Evolutionary conservation across 768 basidiomycete species (phyloP), one percentile per base, ranked within the genome.

Genomic region (Leccinum uliginosum): DNA sequence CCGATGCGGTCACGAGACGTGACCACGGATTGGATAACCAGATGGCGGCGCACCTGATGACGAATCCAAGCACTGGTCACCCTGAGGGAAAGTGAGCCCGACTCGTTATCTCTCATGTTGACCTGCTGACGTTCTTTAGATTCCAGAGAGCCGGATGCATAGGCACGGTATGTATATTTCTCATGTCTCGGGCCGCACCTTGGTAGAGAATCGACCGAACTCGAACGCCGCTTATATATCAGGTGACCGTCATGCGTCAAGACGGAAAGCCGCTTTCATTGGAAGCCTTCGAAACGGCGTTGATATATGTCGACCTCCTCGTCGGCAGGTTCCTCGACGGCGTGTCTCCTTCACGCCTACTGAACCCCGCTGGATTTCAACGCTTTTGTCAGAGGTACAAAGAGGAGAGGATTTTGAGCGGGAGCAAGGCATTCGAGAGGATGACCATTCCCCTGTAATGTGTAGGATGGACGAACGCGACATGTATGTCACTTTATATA

Each of bases 281-380:
- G 2, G 67, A 69, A 48, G 68, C 64, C 1, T 49, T 67, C 3
- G 68, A 69, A 51, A 69, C 67, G 2, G 62, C 57, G 34, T 65
- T 72, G 63, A 71, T 72, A 69, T 74, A 69, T 27, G 66, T 70
- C 30, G 72, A 75, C 59, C 58, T 66, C 50, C 50, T 73, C 6
- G 63, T 74, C 29, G 61, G 61, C 55, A 55, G 69, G 32, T 72
- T 71, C 47, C 68, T 56, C 27, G 65, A 67, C 8, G 62, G 61
- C 19, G 60, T 53, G 4, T 53, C 58, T 10, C 60, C 67, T 1
- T 55, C 60, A 7, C 29, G 47, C 6, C 40, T 57, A 4, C 50
- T 67, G 53, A 63, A 61, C 8, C 67, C 67, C 2, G 60, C 63
- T 6, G 63, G 67, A 17, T 69, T 68, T 50, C 59, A 62, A 46